These are phyloP conservation scores for Bacidia gigantensis DNA, from an alignment of 495 filamentous ascomycete species.

Conservation along the genomic window DNA sequence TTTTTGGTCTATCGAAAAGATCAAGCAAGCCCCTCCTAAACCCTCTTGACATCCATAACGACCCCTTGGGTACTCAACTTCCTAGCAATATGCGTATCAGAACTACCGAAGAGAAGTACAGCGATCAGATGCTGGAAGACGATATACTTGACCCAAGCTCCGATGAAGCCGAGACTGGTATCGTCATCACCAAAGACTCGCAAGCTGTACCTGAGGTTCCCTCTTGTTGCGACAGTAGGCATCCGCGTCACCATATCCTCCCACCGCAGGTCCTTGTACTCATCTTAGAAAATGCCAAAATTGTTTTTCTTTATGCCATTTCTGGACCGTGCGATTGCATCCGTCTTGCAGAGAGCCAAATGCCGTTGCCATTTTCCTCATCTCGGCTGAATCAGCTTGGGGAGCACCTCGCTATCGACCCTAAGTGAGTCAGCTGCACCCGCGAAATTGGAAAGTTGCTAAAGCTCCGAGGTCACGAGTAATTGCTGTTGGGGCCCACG, in stretches of 20 bases:
- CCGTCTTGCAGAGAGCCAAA: constrained; percentile 46
- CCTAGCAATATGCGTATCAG: neutral
- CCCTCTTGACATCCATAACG: neutral
- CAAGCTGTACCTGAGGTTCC: neutral
- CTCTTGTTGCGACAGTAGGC: neutral
- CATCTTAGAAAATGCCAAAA: constrained; percentile 51
- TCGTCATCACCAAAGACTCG: neutral
- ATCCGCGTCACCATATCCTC: constrained; percentile 18
- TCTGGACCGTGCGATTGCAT: constrained; percentile 27
- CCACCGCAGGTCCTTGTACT: constrained; percentile 70
- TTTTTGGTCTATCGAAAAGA: constrained; percentile 17
- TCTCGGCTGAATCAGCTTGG: constrained; percentile 48
- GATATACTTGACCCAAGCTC: neutral
- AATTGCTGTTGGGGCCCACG: constrained; percentile 49
- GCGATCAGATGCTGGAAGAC: neutral
- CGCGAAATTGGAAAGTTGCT: neutral
- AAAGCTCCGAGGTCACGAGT: constrained; percentile 40
- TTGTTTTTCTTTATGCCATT: constrained; percentile 56
- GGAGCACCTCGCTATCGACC: constrained; percentile 71
- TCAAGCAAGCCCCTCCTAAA: constrained; percentile 15
- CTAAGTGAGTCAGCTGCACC: constrained; percentile 33
- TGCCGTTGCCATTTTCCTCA: constrained; percentile 41
- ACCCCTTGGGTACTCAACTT: neutral
- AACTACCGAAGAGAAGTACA: neutral
- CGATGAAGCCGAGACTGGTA: neutral